A percentile compares a stretch with the other conserved stretches of the same genome.
Evolutionary conservation across 2,329 filamentous ascomycete genomes (phyloP).

Genomic region (Leptographium radiaticola): DNA sequence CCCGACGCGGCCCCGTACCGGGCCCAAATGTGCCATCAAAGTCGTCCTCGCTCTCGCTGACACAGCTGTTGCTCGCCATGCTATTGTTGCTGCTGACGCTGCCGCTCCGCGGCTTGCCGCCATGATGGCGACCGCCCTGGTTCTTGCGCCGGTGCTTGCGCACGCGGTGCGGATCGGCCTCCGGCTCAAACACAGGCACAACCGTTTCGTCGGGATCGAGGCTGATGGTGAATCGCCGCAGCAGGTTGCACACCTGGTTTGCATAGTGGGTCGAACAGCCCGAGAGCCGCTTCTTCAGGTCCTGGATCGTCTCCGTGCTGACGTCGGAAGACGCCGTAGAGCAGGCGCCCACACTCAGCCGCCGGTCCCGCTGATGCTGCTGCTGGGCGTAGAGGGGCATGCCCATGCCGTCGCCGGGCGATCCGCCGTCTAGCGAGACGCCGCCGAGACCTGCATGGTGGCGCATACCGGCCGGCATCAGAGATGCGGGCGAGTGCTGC

Average conservation of each 20-base stretch:
- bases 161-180: slow-evolving; percentile 6
- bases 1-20: neutral
- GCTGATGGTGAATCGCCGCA: slow-evolving; percentile 15
- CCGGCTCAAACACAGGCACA: neutral
- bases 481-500: neutral
- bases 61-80: neutral
- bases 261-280: slow-evolving; percentile 17
- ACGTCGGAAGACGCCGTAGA: slow-evolving; percentile 12
- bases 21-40: neutral
- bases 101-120: neutral
- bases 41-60: slow-evolving; percentile 2
- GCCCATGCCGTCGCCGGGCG: neutral
- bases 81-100: neutral
- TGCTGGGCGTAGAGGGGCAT: neutral
- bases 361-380: slow-evolving; percentile 7
- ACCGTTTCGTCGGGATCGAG: slow-evolving; percentile 10
- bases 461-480: neutral
- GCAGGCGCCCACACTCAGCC: slow-evolving; percentile 8
- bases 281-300: slow-evolving; percentile 23
- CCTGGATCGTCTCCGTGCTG: slow-evolving; percentile 15
- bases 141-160: slow-evolving; percentile 7
- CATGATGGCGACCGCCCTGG: neutral
- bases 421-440: neutral
- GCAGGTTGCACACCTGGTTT: slow-evolving; percentile 13
- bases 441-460: neutral